Conservation (phyloP, 495 filamentous ascomycete genomes). For the Tuber brumale region DNA sequence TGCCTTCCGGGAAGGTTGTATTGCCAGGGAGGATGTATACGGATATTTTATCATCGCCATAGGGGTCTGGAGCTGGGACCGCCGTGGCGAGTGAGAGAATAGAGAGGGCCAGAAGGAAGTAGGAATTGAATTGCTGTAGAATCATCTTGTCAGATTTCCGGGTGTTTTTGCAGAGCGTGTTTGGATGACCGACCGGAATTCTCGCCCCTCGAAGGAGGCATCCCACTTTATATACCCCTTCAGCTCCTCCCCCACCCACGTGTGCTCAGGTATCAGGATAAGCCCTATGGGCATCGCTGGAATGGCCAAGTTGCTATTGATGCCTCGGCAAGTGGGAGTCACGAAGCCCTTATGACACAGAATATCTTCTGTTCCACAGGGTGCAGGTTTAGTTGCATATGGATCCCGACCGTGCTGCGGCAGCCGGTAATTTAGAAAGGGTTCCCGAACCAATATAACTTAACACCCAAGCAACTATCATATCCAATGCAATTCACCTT, state of each 20-base stretch:
- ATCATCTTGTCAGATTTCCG: not conserved
- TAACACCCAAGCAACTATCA: not conserved
- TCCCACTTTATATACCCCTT: not conserved
- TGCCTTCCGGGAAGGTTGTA: slow-evolving; percentile 20
- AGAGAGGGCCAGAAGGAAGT: slow-evolving; percentile 1
- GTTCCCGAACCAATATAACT: not conserved
- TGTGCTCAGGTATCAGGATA: not conserved
- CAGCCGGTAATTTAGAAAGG: not conserved
- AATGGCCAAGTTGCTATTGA: not conserved
- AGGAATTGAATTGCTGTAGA: not conserved
- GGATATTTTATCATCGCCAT: not conserved
- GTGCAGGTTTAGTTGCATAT: not conserved
- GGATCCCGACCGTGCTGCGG: not conserved
- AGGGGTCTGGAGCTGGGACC: not conserved
- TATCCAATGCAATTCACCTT: not conserved
- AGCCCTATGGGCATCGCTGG: not conserved
- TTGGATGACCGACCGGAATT: not conserved
- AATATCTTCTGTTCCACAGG: not conserved
- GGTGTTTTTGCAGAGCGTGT: not conserved
- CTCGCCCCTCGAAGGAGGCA: not conserved
- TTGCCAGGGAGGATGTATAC: slow-evolving; percentile 18
- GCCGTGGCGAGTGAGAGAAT: slow-evolving; percentile 6
- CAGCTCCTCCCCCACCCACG: not conserved
- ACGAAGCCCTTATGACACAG: not conserved
- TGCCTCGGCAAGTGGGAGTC: not conserved